phyloP scores from a whole-genome alignment of 1,284 basidiomycete species.

The Neolentinus lepideus region DNA sequence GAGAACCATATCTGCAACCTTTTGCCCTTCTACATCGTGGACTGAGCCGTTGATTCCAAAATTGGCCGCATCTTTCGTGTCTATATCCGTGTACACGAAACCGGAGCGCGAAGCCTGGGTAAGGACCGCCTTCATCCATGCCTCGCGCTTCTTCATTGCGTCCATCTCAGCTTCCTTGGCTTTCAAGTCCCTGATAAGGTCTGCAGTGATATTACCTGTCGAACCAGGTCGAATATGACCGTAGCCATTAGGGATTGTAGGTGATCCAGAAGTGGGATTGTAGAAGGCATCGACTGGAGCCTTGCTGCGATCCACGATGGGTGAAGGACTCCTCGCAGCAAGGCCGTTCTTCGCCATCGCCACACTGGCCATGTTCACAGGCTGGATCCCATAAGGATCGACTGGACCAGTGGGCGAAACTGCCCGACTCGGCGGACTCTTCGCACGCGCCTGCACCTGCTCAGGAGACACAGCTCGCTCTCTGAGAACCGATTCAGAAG shows the following conservation, averaged over 20 bases:
- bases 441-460: conserved; percentile 38
- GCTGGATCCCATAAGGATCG: conserved; percentile 9
- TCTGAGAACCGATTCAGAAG: conserved; percentile 31
- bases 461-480: conserved; percentile 52
- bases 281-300: conserved; percentile 56
- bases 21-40: conserved; percentile 26
- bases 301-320: conserved; percentile 44
- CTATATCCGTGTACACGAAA: conserved; percentile 57
- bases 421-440: conserved; percentile 37
- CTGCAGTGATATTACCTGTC: conserved; percentile 62
- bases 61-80: conserved; percentile 26
- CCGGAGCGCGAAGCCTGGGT: conserved; percentile 76
- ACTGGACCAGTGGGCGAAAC: not conserved
- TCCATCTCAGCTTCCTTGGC: conserved; percentile 80
- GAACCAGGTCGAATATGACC: conserved; percentile 42
- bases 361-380: conserved; percentile 45
- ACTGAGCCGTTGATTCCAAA: conserved; percentile 15
- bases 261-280: conserved; percentile 43
- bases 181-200: conserved; percentile 73
- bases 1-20: conserved; percentile 69
- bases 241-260: conserved; percentile 44
- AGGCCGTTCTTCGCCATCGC: conserved; percentile 41
- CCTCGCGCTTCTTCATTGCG: conserved; percentile 68
- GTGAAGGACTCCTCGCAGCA: conserved; percentile 59
- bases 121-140: conserved; percentile 84